Evolutionary conservation across 2,329 filamentous ascomycete genomes (phyloP).

Genomic region (Fusarium miscanthi): DNA sequence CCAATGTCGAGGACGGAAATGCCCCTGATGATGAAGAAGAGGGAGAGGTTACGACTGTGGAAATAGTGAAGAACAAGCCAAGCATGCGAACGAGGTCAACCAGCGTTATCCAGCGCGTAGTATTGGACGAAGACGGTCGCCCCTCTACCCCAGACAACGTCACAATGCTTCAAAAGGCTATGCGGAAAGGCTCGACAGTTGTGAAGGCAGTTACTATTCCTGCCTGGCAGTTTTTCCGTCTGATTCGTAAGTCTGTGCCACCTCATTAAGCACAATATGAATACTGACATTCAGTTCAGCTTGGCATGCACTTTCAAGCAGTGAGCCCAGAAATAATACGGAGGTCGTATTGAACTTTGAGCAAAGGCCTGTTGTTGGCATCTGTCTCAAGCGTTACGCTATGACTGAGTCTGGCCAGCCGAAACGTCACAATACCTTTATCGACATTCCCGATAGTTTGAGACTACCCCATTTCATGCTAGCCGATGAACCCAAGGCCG

Average conservation of each 20-base stretch:
- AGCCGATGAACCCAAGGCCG: constrained; percentile 76
- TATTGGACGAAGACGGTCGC: constrained; percentile 63
- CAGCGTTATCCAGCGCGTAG: constrained; percentile 71
- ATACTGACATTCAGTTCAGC: constrained; percentile 64
- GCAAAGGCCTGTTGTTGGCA: constrained; percentile 85
- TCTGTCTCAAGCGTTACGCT: constrained; percentile 89
- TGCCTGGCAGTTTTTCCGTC: constrained; percentile 96
- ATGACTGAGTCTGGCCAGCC: constrained; percentile 77
- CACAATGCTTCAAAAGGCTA: constrained; percentile 57
- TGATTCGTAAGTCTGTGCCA: constrained; percentile 75
- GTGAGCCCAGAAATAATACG: constrained; percentile 70
- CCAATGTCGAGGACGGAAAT: constrained; percentile 16
- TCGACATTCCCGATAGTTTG: constrained; percentile 86
- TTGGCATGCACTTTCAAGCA: constrained; percentile 78
- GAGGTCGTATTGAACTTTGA: constrained; percentile 93
- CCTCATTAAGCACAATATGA: neutral
- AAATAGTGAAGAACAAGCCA: constrained; percentile 47
- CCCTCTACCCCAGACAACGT: constrained; percentile 55
- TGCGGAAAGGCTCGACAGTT: constrained; percentile 60
- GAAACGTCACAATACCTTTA: constrained; percentile 79
- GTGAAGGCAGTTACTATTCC: constrained; percentile 92
- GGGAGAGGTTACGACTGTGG: constrained; percentile 33
- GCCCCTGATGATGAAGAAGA: constrained; percentile 26
- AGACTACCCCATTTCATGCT: constrained; percentile 90
- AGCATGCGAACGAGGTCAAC: constrained; percentile 60